phyloP scores from a whole-genome alignment of 2,329 filamentous ascomycete genomes.

The Pseudogymnoascus sp. region DNA sequence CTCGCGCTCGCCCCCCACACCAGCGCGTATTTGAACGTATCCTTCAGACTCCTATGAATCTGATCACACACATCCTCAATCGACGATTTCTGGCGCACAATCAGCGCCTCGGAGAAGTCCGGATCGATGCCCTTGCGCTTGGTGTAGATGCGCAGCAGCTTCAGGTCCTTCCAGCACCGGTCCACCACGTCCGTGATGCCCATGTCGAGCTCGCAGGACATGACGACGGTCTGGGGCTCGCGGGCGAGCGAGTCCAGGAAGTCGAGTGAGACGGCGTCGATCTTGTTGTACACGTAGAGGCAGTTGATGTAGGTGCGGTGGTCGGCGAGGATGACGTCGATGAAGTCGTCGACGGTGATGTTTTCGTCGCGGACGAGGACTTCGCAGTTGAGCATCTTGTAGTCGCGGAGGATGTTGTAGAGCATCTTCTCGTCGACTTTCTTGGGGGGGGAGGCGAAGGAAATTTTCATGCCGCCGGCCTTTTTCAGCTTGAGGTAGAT shows the following conservation, averaged over 20 bases:
- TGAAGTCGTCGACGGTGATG: slow-evolving; percentile 94
- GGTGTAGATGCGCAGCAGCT: slow-evolving; percentile 86
- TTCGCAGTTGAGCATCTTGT: slow-evolving; percentile 97
- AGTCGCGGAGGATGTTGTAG: slow-evolving; percentile 93
- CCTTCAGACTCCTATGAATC: slow-evolving; percentile 88
- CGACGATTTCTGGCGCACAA: slow-evolving; percentile 77
- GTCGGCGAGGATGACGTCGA: slow-evolving; percentile 99
- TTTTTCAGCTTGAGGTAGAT: slow-evolving; percentile 97
- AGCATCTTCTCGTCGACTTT: slow-evolving; percentile 95
- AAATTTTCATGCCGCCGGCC: slow-evolving; percentile 97
- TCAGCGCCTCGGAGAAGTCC: slow-evolving; percentile 82
- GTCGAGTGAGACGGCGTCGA: slow-evolving; percentile 88
- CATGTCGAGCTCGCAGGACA: slow-evolving; percentile 93
- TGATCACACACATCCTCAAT: slow-evolving; percentile 97
- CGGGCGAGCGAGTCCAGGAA: slow-evolving; percentile 87
- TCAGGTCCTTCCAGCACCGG: slow-evolving; percentile 86
- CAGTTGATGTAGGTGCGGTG: slow-evolving; percentile 93
- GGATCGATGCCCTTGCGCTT: slow-evolving; percentile 92
- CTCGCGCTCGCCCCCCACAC: slow-evolving; percentile 96
- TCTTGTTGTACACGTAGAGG: slow-evolving; percentile 99
- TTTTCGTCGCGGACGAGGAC: slow-evolving; percentile 92
- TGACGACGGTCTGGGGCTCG: slow-evolving; percentile 89
- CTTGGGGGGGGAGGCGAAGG: slow-evolving; percentile 83
- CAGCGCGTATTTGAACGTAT: slow-evolving; percentile 96
- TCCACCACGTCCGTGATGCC: slow-evolving; percentile 92